phyloP scores from a whole-genome alignment of 495 filamentous ascomycete genomes.

The Tuber umbilicatum region DNA sequence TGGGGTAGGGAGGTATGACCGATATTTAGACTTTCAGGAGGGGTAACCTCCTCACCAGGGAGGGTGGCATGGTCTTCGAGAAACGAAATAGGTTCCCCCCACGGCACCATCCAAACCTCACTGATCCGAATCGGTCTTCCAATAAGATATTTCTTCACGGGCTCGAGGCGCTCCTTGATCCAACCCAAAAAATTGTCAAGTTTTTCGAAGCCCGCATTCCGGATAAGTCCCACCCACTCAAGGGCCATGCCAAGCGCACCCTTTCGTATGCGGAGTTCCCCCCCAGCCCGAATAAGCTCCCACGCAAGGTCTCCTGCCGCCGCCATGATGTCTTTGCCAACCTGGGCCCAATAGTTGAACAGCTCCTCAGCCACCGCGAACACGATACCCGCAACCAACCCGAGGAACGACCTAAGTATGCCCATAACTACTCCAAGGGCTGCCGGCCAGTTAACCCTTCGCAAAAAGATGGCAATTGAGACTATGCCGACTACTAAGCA shows the following conservation, averaged over 20 bases:
- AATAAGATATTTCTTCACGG: background rate
- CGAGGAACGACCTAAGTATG: background rate
- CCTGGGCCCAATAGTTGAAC: background rate
- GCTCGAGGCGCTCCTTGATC: background rate
- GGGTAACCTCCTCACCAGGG: background rate
- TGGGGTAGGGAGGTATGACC: background rate
- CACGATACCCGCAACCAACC: background rate
- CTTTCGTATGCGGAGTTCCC: background rate
- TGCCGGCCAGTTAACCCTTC: background rate
- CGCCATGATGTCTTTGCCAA: background rate
- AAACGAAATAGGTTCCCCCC: background rate
- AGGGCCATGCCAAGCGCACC: background rate
- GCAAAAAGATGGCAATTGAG: background rate
- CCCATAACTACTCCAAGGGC: background rate
- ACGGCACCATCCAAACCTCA: background rate
- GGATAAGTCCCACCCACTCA: background rate
- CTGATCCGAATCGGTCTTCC: background rate
- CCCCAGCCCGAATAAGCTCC: background rate
- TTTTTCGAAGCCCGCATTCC: background rate
- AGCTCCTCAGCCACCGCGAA: background rate
- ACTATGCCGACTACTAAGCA: too few relatives aligned
- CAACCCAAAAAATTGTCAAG: background rate
- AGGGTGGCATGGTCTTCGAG: background rate
- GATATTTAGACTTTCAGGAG: background rate
- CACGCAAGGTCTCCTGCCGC: background rate